phyloP scores from a whole-genome alignment of 306 rosid species.

The Corylus avellana region DNA sequence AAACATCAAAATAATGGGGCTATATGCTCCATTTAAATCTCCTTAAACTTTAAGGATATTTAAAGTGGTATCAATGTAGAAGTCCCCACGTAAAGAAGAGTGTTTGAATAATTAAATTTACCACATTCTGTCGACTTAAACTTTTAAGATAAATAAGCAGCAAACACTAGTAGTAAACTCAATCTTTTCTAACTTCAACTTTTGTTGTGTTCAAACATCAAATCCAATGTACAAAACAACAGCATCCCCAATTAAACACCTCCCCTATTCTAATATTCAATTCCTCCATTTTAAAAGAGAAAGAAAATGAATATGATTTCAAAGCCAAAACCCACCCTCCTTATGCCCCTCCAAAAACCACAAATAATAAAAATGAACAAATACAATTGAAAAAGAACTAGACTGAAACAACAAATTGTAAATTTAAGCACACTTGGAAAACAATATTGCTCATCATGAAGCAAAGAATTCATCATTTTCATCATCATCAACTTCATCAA shows the following conservation, averaged over 20 bases:
- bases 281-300: conserved; percentile 18
- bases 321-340: background rate
- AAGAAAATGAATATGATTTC: conserved; percentile 14
- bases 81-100: no score
- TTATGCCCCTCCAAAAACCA: conserved; percentile 18
- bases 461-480: conserved; percentile 25
- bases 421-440: background rate
- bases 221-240: conserved; percentile 36
- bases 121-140: background rate
- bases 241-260: conserved; percentile 28
- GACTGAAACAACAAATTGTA: background rate
- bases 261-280: conserved; percentile 29
- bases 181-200: background rate
- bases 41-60: no score
- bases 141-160: background rate
- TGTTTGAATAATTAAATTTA: no score
- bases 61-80: no score
- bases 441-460: conserved; percentile 24
- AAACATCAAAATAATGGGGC: no score
- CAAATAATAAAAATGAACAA: background rate
- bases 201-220: background rate
- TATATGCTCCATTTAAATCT: no score
- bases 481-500: conserved; percentile 50
- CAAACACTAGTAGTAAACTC: background rate
- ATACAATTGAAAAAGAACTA: background rate